Evolutionary conservation across 306 rosid species (phyloP).

Genomic region (Cicer judaicum): DNA sequence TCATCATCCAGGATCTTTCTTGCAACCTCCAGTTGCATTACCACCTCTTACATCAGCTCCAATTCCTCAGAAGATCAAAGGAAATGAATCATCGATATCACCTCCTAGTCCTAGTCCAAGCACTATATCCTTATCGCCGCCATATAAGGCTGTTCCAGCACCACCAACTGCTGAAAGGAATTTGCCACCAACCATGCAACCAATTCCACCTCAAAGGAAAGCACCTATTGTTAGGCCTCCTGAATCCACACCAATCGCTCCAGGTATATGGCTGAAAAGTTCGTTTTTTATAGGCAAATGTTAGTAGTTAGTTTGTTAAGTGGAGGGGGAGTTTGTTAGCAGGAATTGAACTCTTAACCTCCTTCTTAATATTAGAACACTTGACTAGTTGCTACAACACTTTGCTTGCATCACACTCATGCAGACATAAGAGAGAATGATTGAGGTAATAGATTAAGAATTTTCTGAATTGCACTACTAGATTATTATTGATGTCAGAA

Average conservation of each 20-base stretch:
- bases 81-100: constrained; percentile 55
- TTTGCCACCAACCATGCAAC: constrained; percentile 42
- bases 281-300: neutral
- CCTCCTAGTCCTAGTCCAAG: constrained; percentile 61
- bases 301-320: no score
- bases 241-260: constrained; percentile 51
- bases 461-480: no score
- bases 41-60: constrained; percentile 59
- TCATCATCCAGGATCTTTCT: constrained; percentile 61
- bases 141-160: constrained; percentile 46
- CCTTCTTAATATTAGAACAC: no score
- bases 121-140: constrained; percentile 46
- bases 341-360: no score
- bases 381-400: no score
- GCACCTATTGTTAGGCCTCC: constrained; percentile 50
- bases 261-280: constrained; percentile 55
- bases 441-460: no score
- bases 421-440: no score
- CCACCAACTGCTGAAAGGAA: constrained; percentile 53
- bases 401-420: no score
- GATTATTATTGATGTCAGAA: no score
- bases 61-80: constrained; percentile 45
- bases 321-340: no score
- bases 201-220: constrained; percentile 46
- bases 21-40: constrained; percentile 52